Evolutionary conservation across 352 stramenopile genomes (phyloP), one percentile per base, ranked within the genome.

Genomic region (Pilasporangium apinafurcum): DNA sequence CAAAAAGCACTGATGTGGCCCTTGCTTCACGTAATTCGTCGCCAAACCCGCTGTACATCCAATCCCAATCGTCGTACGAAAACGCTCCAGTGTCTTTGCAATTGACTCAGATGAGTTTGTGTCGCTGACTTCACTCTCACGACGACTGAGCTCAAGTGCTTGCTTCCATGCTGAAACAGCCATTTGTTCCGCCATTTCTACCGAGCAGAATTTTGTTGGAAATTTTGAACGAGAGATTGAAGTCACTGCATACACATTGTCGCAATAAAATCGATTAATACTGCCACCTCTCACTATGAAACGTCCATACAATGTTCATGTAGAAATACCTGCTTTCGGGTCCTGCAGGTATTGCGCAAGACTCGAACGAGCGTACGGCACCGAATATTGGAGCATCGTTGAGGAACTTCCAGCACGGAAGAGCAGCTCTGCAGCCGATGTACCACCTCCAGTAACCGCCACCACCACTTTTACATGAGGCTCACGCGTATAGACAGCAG

Each of bases 1-100:
- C 38, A 88, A 40, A 37, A 92, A 91, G 26, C 62, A 80, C 45
- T 87, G 67, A 37, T 91, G 72, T 12, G 62, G 53, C 0, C 79
- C 79, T 22, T 70, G 65, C 21, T 83, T 81, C 14, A 62, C 56
- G 31, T 83, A 77, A 24, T 65, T 81, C 2, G 73, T 85, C 33
- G 70, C 69, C 7, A 94, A 47, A 31, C 73, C 73, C 31, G 78
- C 83, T 1, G 80, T 86, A 51, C 80, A 92, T 2, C 63, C 80
- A 22, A 94, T 66, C 3, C 83, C 80, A 10, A 91, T 30, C 10
- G 61, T 59, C 5, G 38, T 21, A 2, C 47, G 56, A 25, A 78
- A 86, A 10, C 60, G 58, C 20, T 43, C 38, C 24, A 82, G 44
- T 20, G 57, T 57, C 26, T 22, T 51, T 7, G 58, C 31, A 29